phyloP scores from a whole-genome alignment of 2,329 filamentous ascomycete species.

The Cyphellophora europaea region DNA sequence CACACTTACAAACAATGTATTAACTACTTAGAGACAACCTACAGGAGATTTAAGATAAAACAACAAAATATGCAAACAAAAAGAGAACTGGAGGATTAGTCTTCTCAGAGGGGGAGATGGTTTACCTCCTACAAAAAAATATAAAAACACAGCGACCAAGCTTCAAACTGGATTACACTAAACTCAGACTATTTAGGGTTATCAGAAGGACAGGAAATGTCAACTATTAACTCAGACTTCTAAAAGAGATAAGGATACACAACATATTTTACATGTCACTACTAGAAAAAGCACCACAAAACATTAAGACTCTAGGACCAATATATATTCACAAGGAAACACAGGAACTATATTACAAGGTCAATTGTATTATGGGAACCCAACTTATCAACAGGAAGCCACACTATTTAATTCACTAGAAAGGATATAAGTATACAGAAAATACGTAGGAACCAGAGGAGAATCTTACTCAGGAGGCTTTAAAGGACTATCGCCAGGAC shows the following conservation, averaged over 20 bases:
- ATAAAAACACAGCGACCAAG: slow-evolving; percentile 8
- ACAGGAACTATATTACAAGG: slow-evolving; percentile 2
- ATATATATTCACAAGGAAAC: slow-evolving; percentile 1
- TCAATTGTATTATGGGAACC: slow-evolving; percentile 2
- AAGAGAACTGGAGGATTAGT: slow-evolving; percentile 4
- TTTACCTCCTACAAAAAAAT: slow-evolving; percentile 5
- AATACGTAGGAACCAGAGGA: slow-evolving; percentile 4
- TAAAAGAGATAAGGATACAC: background rate
- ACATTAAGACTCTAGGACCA: background rate
- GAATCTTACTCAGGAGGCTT: slow-evolving; percentile 3
- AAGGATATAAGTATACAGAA: background rate
- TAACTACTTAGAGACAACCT: slow-evolving; percentile 2
- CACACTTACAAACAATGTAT: slow-evolving; percentile 1
- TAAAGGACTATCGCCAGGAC: background rate
- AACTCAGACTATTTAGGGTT: slow-evolving; percentile 6
- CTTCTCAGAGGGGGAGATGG: slow-evolving; percentile 3
- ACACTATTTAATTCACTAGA: slow-evolving; percentile 1
- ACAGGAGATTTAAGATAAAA: slow-evolving; percentile 1
- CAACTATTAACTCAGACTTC: background rate
- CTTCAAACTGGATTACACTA: slow-evolving; percentile 5
- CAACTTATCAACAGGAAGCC: background rate
- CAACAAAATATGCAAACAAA: slow-evolving; percentile 2
- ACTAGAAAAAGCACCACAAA: slow-evolving; percentile 1
- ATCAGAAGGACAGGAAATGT: slow-evolving; percentile 1
- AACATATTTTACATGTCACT: background rate